Evolutionary conservation across 129 eudicot genomes (phyloP), one percentile per base, ranked within the genome.

Genomic region (Flaveria brownii): DNA sequence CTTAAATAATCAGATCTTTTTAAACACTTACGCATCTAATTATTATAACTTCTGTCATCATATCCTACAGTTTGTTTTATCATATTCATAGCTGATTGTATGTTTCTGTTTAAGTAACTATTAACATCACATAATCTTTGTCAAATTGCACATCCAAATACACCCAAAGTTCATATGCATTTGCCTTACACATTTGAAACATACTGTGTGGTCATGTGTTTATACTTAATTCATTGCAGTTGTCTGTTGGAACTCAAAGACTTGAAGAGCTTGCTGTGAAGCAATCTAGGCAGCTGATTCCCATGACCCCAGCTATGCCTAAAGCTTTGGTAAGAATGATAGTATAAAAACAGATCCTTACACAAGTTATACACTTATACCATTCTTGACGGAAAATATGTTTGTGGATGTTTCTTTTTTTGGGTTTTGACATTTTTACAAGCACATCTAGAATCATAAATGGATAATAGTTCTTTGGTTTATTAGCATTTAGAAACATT

Each of bases 231-330:
- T 16, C 9, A n/a, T 17, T 41, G 50, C 50, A 66, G 97, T 72
- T 82, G 69, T 78, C 97, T 65, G 80, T 75, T 83, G 92, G 74
- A 68, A 87, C 77, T 74, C 99, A 89, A 82, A 85, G 89, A 71
- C 94, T 87, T 45, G 97, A 95, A 66, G 99, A 95, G 75, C 76
- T 95, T 83, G 97, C 92, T 43, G 89, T 89, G 54, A 89, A 86
- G 75, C 96, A 89, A 72, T 89, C 92, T n/a, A 85, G 88, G 78
- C 97, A 90, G 74, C 60, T 95, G 69, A 91, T 95, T 74, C 99
- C 99, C 2, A 73, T 95, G 87, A 94, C 90, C 56, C 91, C 97
- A 3, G 74, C 91, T 43, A n/a, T 83, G 86, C 92, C 94, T 71
- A 95, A 95, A 78, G 66, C 83, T 52, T 76, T 83, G 96, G 98